Base-by-base conservation (phyloP, 2,329 filamentous ascomycete species). In the Dryadomyces quercivorus region DNA sequence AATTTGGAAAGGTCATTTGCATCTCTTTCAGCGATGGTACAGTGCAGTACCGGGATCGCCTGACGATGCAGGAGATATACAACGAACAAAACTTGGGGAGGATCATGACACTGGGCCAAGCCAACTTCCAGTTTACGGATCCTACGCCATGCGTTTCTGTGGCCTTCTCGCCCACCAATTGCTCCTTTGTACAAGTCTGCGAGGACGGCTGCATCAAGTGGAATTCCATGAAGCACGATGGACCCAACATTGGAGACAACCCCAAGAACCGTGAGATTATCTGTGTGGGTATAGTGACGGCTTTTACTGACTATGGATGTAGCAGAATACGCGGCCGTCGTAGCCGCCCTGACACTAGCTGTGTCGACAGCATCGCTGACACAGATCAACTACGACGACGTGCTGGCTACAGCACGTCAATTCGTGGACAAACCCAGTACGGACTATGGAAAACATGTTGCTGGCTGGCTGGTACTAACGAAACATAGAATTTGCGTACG, bases 1-100 rank as follows among this genome's bases (percentile, higher is more conserved):
- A 86, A 61, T 81, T 85, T 57, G 85, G 86, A 50, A 88, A 82
- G 56, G 75, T 86, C 2, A 59, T 95, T 2, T 82, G 85, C 34
- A 74, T 95, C 56, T 77, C 78, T 26, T 88, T 88, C 61, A 86
- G 86, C 58, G 90, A 95, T 64, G 88, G 91, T 12, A 85, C 82
- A 0, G 74, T 94, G 3, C 84, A 93, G 61, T 88, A 92, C 66
- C 81, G 88, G 55, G 86, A 94, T 63, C 80, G 89, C 12, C 75
- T 78, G 50, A 86, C 81, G 0, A 85, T 95, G 77, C 75, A 81
- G 5, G 76, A 84, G 53, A 72, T 91, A 1, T 82, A 80, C 58
- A 76, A 78, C 5, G 78, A 85, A 55, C 75, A 77, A 31, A 84
- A 86, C 61, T 69, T 80, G 8, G 77, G 81, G 46, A 81, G 74